phyloP scores from a whole-genome alignment of 257 asterid species.

The Gentiana dahurica region DNA sequence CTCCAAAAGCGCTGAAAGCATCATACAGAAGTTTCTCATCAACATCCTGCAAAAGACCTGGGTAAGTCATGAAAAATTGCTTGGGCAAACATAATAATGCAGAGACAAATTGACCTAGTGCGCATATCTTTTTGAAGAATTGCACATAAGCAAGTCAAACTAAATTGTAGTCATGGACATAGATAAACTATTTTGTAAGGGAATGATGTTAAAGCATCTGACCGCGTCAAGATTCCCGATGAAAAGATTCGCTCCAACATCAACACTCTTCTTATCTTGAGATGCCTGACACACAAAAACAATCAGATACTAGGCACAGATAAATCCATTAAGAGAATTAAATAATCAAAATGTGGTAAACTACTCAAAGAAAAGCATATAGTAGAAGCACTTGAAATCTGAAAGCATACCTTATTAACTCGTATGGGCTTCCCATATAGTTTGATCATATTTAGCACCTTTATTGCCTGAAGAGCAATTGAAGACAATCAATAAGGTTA shows the following conservation, averaged over 20 bases:
- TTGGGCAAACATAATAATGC: background rate
- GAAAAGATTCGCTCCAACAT: conserved; percentile 95
- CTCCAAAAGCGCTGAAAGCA: conserved; percentile 92
- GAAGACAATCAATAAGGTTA: background rate
- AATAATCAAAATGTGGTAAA: no score
- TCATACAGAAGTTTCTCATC: conserved; percentile 96
- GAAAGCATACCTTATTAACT: conserved; percentile 65
- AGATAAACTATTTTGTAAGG: no score
- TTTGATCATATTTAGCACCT: conserved; percentile 89
- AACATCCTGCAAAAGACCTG: conserved; percentile 63
- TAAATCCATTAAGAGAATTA: no score
- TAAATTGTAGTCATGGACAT: background rate
- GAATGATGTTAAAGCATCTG: conserved; percentile 18
- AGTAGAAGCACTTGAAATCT: no score
- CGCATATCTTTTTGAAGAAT: background rate
- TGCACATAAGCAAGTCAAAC: background rate
- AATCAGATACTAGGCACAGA: no score
- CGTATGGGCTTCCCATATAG: conserved; percentile 80
- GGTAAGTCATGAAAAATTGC: conserved; percentile 1
- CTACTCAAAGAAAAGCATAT: no score
- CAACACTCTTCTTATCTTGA: conserved; percentile 93
- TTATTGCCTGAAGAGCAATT: conserved; percentile 58
- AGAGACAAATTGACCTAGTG: background rate
- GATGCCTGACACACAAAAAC: conserved; percentile 53
- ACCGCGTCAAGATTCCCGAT: conserved; percentile 97